Conservation (phyloP, 192 early-diverging fungal genomes). For the Funneliformis mosseae region DNA sequence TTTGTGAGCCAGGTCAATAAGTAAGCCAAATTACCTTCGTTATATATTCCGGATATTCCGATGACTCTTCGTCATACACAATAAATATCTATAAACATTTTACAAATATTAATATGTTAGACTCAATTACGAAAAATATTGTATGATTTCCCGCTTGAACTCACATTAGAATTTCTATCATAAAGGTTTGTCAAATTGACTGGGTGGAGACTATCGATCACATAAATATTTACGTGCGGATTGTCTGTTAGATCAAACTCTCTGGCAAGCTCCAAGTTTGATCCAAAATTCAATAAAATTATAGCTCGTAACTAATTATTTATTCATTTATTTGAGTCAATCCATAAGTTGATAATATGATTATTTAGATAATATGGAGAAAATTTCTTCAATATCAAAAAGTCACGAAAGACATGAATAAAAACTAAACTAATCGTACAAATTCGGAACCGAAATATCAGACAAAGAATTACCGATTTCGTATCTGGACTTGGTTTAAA, state of each 20-base stretch:
- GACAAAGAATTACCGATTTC: slow-evolving; percentile 21
- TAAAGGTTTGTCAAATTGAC: slow-evolving; percentile 2
- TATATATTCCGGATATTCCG: neutral
- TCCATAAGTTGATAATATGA: neutral
- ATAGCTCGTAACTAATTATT: slow-evolving; percentile 23
- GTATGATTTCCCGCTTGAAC: neutral
- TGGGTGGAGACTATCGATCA: slow-evolving; percentile 12
- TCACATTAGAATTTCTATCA: neutral
- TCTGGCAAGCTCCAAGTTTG: neutral
- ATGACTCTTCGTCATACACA: neutral
- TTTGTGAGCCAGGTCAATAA: too few species aligned
- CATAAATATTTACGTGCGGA: neutral
- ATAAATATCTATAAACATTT: neutral
- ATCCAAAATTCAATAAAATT: slow-evolving; percentile 22
- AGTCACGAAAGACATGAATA: neutral
- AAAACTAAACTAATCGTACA: neutral
- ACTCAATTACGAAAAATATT: neutral
- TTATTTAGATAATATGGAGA: slow-evolving; percentile 10
- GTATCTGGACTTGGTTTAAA: neutral
- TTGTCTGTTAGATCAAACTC: slow-evolving; percentile 2
- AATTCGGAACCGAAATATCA: slow-evolving; percentile 5
- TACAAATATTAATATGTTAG: neutral
- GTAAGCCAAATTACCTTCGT: neutral
- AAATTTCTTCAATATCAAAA: slow-evolving; percentile 3
- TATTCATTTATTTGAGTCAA: neutral